Base-by-base conservation (phyloP, 768 basidiomycete genomes). In the Tricholomella constricta region DNA sequence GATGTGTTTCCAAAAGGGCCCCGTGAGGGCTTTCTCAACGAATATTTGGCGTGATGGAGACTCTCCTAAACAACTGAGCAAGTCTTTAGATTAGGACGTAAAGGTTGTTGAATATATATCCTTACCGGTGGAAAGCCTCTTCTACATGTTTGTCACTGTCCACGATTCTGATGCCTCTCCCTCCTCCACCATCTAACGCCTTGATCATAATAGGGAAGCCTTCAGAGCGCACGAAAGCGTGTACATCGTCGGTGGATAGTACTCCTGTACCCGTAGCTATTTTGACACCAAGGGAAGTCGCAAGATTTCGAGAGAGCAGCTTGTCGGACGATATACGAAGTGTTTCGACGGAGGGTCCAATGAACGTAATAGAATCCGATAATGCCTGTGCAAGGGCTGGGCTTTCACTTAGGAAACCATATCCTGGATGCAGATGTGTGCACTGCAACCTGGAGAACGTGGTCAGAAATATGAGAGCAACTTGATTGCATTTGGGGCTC, bases 381-480 rank as follows among this genome's bases (percentile, higher is more conserved):
- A 93, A 85, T 64, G 91, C 91, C 32, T 78, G 75, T 15, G 91
- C 88, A 58, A 95, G 90, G 37, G 73, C 73, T 36, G 91, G 88
- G 64, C 88, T 91, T 74, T 95, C 92, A 48, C 89, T 89, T 31
- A 95, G 76, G 78, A 95, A 94, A 29, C 91, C 90, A 65, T 94
- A 94, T 22, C 91, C 91, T 45, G 53, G 61, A 52, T 72, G 75
- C 6, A 78, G 43, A 52, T 76, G 74, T 4, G 72, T 74, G 45
- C 71, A 75, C 19, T 64, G 32, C 1, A 64, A 55, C 23, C 71
- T 73, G 37, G 8, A 23, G 22, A 48, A 38, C 8, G 11, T 19
- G 25, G 45, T 9, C 25, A 7, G 10, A 35, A n/a, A 48, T 48
- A n/a, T 14, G 12, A 44, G 17, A 6, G 29, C 1, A 12, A 45